Evolutionary conservation across 2,329 filamentous ascomycete species (phyloP), one percentile per base, ranked within the genome.

Genomic region (Ophiostoma piceae): DNA sequence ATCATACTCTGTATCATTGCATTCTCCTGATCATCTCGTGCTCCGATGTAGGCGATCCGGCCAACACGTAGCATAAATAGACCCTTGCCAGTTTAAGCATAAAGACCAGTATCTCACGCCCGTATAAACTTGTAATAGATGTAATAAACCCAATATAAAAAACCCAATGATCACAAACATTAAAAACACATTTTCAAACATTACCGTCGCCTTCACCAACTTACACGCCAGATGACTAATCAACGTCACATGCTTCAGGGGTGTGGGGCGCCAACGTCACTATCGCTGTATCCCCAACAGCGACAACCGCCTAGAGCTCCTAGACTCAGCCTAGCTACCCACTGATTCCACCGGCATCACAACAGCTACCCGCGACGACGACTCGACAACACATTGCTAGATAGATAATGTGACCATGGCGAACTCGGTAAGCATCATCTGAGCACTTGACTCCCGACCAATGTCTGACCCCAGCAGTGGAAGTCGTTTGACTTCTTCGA

Each of bases 401-500:
- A 39, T 22, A 47, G 65, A 66, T 41, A 47, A 66, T 66, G 65
- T 66, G 65, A 66, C 35, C 32, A 65, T 65, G 62, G 62, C 62
- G 19, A 65, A 65, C 35, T 39, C 62, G 62, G 62, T 65, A 39
- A 22, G 62, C 12, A 37, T 7, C 14, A 16, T 37, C 19, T 14
- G 9, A 43, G 3, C n/a, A 12, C 3, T 29, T 37, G n/a, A 57
- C 35, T 26, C 9, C 12, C 70, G 72, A 70, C 72, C 68, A 14
- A 16, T 9, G 11, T 29, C 74, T 65, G 39, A 65, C 35, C 29
- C 62, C 43, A 14, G 3, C 67, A 97, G 94, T 98, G 95, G 94
- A 97, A 97, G 91, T 90, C 91, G 75, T 99, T 99, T 84, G 94
- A 96, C 85, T 99, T 99, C 89, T 98, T 99, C 87, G 92, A 97